phyloP scores from a whole-genome alignment of 2,329 filamentous ascomycete genomes.

The Xylariaceae sp. region DNA sequence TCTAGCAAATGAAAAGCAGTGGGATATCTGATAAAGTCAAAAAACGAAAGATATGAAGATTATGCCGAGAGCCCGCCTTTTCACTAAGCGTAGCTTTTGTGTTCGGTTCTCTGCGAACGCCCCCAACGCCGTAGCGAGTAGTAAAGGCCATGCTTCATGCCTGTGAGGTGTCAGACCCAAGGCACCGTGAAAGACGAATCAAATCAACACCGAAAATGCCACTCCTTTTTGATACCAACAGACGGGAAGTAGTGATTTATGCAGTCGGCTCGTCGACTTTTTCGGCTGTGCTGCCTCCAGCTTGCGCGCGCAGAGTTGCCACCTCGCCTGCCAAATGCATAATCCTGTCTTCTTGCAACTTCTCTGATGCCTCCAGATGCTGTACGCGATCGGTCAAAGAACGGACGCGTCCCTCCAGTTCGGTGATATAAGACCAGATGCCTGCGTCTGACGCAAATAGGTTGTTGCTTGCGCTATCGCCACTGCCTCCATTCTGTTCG shows the following conservation, averaged over 20 bases:
- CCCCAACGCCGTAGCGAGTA: constrained; percentile 13
- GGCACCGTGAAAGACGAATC: constrained; percentile 3
- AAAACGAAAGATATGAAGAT: constrained; percentile 21
- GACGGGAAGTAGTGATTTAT: background rate
- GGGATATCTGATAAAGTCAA: constrained; percentile 24
- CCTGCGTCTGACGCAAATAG: constrained; percentile 62
- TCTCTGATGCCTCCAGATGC: constrained; percentile 39
- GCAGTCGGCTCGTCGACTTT: constrained; percentile 14
- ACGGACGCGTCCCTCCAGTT: constrained; percentile 59
- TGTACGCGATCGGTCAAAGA: constrained; percentile 42
- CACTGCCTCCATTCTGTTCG: constrained; percentile 51
- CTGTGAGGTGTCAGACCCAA: too few relatives aligned
- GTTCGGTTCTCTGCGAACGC: constrained; percentile 7
- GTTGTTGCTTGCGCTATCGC: constrained; percentile 59
- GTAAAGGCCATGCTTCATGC: background rate
- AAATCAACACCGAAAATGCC: constrained; percentile 4
- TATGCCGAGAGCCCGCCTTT: background rate
- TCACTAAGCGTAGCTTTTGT: constrained; percentile 12
- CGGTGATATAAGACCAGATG: constrained; percentile 69
- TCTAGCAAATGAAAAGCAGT: constrained; percentile 11
- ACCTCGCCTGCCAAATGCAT: constrained; percentile 34
- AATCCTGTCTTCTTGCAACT: constrained; percentile 35
- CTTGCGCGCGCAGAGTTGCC: constrained; percentile 30
- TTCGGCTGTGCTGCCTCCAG: constrained; percentile 22
- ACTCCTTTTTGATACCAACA: background rate